These are phyloP conservation scores for Flaveria brownii DNA, from an alignment of 129 eudicot genomes.

Conservation along the genomic window DNA sequence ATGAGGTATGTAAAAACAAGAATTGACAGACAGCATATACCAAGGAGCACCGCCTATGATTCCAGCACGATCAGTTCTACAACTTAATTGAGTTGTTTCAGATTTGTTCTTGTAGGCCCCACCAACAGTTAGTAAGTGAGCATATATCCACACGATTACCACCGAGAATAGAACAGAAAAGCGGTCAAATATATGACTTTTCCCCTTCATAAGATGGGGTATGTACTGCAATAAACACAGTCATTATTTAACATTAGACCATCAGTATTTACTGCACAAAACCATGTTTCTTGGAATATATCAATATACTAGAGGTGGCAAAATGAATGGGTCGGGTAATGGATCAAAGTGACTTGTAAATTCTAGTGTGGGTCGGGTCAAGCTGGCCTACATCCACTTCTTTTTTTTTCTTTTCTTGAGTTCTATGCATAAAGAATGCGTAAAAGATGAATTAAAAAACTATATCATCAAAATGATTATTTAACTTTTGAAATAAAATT, in stretches of 20 bases:
- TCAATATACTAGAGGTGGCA: not conserved
- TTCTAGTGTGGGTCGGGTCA: not conserved
- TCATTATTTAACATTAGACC: not conserved
- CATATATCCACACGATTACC: conserved; percentile 87
- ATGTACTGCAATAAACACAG: conserved; percentile 58
- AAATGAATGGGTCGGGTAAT: not conserved
- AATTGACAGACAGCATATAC: conserved; percentile 34
- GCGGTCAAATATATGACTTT: conserved; percentile 78
- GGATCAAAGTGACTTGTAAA: not conserved
- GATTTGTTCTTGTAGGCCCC: conserved; percentile 84
- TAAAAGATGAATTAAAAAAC: not conserved
- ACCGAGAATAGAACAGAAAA: conserved; percentile 86
- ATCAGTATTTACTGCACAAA: conserved; percentile 1
- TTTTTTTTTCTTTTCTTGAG: not conserved
- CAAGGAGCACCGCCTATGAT: conserved; percentile 84
- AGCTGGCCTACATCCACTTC: not conserved
- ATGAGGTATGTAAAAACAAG: conserved; percentile 1
- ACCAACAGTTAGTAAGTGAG: conserved; percentile 81
- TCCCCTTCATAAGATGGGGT: conserved; percentile 77
- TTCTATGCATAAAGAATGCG: not conserved
- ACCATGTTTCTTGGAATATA: conserved; percentile 10
- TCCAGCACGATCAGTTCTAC: conserved; percentile 97
- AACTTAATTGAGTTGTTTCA: conserved; percentile 61
- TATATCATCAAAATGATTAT: not conserved
- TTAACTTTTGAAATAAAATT: too few species aligned